Evolutionary conservation across 169 alveolate genomes (phyloP).

Genomic region (Cryptosporidium xiaoi): DNA sequence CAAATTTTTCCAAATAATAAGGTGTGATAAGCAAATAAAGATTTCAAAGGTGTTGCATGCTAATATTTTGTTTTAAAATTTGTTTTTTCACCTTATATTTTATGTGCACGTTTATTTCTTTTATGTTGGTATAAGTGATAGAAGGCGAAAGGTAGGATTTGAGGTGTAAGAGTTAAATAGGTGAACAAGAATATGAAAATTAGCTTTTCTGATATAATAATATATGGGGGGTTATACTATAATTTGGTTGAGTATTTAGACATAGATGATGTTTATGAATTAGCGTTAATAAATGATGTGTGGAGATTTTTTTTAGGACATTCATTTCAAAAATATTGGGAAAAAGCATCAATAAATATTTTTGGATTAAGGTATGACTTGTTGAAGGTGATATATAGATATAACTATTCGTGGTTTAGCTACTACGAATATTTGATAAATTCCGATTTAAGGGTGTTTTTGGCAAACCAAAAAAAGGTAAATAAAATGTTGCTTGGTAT

Average conservation of each 20-base stretch:
- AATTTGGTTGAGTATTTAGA: slow-evolving; percentile 31
- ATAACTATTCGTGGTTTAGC: slow-evolving; percentile 17
- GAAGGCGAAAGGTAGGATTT: slow-evolving; percentile 19
- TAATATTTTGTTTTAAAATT: too few relatives aligned
- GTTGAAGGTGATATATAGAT: not conserved
- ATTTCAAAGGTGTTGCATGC: not conserved
- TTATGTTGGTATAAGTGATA: not conserved
- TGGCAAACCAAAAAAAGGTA: slow-evolving; percentile 19
- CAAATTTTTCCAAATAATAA: slow-evolving; percentile 55
- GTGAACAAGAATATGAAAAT: not conserved
- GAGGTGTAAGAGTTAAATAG: not conserved
- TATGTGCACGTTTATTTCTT: not conserved
- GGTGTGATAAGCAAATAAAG: not conserved
- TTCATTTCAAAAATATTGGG: slow-evolving; percentile 39
- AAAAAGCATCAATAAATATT: slow-evolving; percentile 16
- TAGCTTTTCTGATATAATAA: not conserved
- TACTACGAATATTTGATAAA: slow-evolving; percentile 18
- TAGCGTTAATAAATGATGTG: slow-evolving; percentile 27
- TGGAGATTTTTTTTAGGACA: slow-evolving; percentile 33
- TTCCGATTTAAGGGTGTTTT: slow-evolving; percentile 31
- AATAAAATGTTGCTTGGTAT: not conserved
- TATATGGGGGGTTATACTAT: slow-evolving; percentile 43
- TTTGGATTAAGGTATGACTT: slow-evolving; percentile 55
- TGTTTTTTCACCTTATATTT: too few relatives aligned
- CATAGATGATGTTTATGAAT: slow-evolving; percentile 41